Base-by-base conservation (phyloP, 108 stramenopile species). In the Conticribra weissflogii region DNA sequence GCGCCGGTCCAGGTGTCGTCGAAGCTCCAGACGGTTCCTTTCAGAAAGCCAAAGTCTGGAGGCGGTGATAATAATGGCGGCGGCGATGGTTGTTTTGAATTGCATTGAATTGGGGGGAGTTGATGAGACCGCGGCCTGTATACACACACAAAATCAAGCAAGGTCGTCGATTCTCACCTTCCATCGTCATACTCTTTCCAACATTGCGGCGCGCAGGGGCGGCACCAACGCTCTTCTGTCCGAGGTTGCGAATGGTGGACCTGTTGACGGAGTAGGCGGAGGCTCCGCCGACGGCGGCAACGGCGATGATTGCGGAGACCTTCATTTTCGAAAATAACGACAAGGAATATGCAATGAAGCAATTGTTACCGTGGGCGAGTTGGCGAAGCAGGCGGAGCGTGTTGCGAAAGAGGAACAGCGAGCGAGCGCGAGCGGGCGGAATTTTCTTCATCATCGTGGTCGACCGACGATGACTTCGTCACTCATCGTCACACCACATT, bases 41-140 rank as follows among this genome's bases (percentile, higher is more conserved):
- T 89, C 53, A 94, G 71, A 48, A 94, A 81, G 34, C 93, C 93
- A 51, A 94, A 94, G 75, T 94, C 93, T 92, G 47, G 0, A 67
- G 2, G 27, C 24, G 29, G 24, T 9, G 46, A 44, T 51, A 73
- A 24, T 30, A 47, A 59, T n/a, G n/a, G n/a, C n/a, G n/a, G n/a
- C n/a, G n/a, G n/a, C n/a, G n/a, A n/a, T n/a, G n/a, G n/a, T n/a
- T n/a, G n/a, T n/a, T n/a, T n/a, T n/a, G n/a, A n/a, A n/a, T n/a
- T n/a, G n/a, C n/a, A n/a, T n/a, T n/a, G n/a, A n/a, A n/a, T n/a
- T n/a, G n/a, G n/a, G n/a, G n/a, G n/a, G n/a, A n/a, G n/a, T n/a
- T n/a, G n/a, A n/a, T n/a, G n/a, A n/a, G n/a, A n/a, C n/a, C n/a
- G n/a, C n/a, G n/a, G n/a, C 22, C 22, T 48, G 32, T 19, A n/a